Percentiles rank a stretch among this genome's conserved stretches.
These are phyloP conservation scores for Pulicaria dysenterica DNA, from an alignment of 129 eudicot genomes.

Conservation along the genomic window DNA sequence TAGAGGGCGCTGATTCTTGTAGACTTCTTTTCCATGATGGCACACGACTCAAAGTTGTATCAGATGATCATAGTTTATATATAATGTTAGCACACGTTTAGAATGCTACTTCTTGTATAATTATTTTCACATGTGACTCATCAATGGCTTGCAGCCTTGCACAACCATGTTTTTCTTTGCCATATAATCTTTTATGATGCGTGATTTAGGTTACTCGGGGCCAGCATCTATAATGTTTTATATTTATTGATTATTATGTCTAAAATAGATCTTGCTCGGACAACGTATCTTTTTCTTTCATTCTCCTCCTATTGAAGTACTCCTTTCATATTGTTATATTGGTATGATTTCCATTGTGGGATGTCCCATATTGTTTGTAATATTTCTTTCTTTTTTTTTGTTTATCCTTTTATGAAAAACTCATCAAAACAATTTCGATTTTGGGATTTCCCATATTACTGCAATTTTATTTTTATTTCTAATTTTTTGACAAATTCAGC, in stretches of 20 bases:
- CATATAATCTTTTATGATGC: background rate
- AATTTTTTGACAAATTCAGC: background rate
- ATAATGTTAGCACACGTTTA: background rate
- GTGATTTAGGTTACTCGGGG: slow-evolving; percentile 3
- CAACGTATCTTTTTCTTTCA: background rate
- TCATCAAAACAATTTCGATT: background rate
- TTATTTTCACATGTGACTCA: background rate
- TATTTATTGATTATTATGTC: background rate
- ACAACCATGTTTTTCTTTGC: background rate
- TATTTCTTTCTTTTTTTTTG: background rate
- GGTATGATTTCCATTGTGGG: slow-evolving; percentile 8
- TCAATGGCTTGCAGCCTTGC: slow-evolving; percentile 3
- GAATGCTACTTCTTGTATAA: background rate
- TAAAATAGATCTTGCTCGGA: background rate
- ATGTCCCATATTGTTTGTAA: slow-evolving; percentile 10
- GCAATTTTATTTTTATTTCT: background rate
- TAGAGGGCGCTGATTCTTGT: background rate
- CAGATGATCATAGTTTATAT: background rate
- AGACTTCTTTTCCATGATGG: background rate
- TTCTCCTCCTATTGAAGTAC: background rate
- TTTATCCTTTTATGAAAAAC: no score
- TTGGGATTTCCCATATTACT: background rate
- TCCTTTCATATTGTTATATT: slow-evolving; percentile 19
- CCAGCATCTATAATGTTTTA: background rate
- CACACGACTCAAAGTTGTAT: background rate